Conservation (phyloP, 2,329 filamentous ascomycete species). For the Simplicillium aogashimaense region DNA sequence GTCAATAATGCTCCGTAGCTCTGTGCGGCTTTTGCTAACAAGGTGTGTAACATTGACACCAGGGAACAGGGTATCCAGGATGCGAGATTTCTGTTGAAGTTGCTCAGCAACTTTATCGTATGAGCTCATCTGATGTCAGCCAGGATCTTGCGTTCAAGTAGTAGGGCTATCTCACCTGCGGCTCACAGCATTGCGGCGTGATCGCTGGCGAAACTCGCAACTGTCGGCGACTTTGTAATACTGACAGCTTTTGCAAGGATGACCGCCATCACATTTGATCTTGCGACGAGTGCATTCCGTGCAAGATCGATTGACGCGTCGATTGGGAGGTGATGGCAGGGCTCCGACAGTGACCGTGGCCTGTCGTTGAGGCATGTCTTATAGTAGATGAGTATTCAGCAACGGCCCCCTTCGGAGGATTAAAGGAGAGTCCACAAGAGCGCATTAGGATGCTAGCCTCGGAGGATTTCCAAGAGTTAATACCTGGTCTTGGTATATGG, state of each 20-base stretch:
- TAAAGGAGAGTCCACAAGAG: too few species aligned
- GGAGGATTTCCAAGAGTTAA: too few species aligned
- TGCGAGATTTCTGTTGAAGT: constrained; percentile 11
- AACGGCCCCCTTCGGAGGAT: too few species aligned
- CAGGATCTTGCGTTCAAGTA: background rate
- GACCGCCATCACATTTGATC: constrained; percentile 30
- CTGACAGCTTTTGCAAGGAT: constrained; percentile 25
- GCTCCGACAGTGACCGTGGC: too few species aligned
- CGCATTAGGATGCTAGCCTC: too few species aligned
- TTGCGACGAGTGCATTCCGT: constrained; percentile 17
- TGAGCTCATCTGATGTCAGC: constrained; percentile 8
- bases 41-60: constrained; percentile 8
- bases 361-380: too few species aligned
- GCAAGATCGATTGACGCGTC: constrained; percentile 14
- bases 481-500: too few species aligned
- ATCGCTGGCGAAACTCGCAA: constrained; percentile 19
- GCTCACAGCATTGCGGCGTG: constrained; percentile 18
- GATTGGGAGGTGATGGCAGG: background rate
- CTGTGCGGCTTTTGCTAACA: constrained; percentile 10
- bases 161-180: constrained; percentile 12
- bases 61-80: constrained; percentile 14
- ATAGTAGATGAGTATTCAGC: too few species aligned
- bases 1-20: constrained; percentile 11
- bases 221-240: constrained; percentile 15
- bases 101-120: constrained; percentile 15